Base-by-base conservation (phyloP, 208 protist species). In the Leishmania arabica region DNA sequence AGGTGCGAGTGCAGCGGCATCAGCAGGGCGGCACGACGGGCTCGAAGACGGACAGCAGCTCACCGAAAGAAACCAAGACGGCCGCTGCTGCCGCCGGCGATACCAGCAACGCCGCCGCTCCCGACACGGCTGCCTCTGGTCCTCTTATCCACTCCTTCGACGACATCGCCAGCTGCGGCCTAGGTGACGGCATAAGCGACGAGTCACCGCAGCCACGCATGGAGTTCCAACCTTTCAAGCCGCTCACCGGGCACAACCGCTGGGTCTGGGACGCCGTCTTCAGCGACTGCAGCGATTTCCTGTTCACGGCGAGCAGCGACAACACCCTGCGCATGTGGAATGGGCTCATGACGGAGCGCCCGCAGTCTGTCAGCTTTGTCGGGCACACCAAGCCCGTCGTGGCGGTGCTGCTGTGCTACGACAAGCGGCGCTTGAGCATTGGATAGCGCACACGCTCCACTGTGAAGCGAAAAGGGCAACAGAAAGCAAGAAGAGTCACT, bases 191-290 rank as follows among this genome's bases (percentile, higher is more conserved):
- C 13, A 79, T 88, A 11, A 89, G 78, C 81, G 13, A 75, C 1
- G 84, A 93, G 65, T 89, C 94, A 17, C 40, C 49, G 51, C 40
- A 80, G 24, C 75, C 86, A 60, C 75, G n/a, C 47, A 66, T 83
- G 15, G 60, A 93, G 13, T 94, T 97, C 68, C 86, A 79, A 51
- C 74, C 85, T 24, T 75, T 97, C 31, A 92, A 92, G 71, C 92
- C 94, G 17, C 80, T 97, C 42, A 79, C 80, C 17, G 92, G 90
- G 19, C 94, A 97, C 80, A 84, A 86, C 54, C 92, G 94, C 19
- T 97, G 94, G 92, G 94, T 97, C 31, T 97, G 94, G 92, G 94
- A 96, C 78, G 88, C 92, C 77, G 94, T 89, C 15, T 95, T 97
- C 79, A 95, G 91, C 71, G 91, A 91, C 73, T 95, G 91, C 83